These are phyloP conservation scores for Salix brachista DNA, from an alignment of 345 rosid genomes.

Conservation along the genomic window DNA sequence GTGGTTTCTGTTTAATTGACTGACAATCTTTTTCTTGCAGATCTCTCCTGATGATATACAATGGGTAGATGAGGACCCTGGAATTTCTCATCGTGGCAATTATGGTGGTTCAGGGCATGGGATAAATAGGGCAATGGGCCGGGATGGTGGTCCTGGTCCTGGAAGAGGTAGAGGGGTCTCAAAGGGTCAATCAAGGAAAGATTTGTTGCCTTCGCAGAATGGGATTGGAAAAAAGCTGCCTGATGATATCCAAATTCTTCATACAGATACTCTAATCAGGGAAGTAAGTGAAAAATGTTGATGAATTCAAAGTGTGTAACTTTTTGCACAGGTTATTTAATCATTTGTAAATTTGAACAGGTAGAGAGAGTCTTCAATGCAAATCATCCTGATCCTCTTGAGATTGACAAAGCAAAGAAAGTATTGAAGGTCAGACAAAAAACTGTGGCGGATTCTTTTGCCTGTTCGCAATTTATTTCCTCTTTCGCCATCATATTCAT, in stretches of 20 bases:
- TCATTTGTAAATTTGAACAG: slow-evolving; percentile 28
- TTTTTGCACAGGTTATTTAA: not conserved
- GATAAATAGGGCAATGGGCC: slow-evolving; percentile 45
- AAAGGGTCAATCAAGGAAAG: slow-evolving; percentile 66
- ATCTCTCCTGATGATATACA: slow-evolving; percentile 78
- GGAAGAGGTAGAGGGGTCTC: slow-evolving; percentile 58
- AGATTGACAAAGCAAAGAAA: slow-evolving; percentile 79
- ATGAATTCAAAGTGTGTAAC: slow-evolving; percentile 4
- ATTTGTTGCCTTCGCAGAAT: slow-evolving; percentile 60
- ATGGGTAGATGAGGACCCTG: slow-evolving; percentile 67
- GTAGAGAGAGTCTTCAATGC: slow-evolving; percentile 74
- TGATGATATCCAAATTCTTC: slow-evolving; percentile 65
- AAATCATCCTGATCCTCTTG: slow-evolving; percentile 67
- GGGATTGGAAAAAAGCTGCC: slow-evolving; percentile 63
- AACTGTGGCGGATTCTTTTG: slow-evolving; percentile 7
- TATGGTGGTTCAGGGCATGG: slow-evolving; percentile 43
- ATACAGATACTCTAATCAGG: slow-evolving; percentile 60
- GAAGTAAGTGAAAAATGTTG: slow-evolving; percentile 46
- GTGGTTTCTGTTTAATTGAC: not conserved
- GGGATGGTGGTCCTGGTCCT: slow-evolving; percentile 40
- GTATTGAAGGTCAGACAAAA: slow-evolving; percentile 53
- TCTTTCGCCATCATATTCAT: not conserved
- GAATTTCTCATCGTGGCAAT: slow-evolving; percentile 47
- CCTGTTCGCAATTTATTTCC: not conserved
- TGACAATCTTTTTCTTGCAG: slow-evolving; percentile 29